Percentiles rank a stretch among this genome's conserved stretches.
phyloP scores from a whole-genome alignment of 345 rosid species.

The Brassica nigra region DNA sequence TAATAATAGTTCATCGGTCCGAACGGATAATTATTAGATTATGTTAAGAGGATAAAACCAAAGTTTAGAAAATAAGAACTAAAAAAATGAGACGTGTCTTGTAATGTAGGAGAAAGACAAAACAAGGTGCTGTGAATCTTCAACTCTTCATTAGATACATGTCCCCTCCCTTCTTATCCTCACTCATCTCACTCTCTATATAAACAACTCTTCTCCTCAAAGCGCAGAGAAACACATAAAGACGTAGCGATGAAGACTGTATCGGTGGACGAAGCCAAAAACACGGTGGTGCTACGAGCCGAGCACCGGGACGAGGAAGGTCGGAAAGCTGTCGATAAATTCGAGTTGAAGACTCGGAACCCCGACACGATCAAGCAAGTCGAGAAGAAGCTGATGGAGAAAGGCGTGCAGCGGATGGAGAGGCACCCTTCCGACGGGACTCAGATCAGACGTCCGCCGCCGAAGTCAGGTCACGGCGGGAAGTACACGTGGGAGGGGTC shows the following conservation, averaged over 20 bases:
- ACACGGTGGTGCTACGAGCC: slow-evolving; percentile 51
- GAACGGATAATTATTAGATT: not conserved
- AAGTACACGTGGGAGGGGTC: slow-evolving; percentile 97
- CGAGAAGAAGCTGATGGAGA: slow-evolving; percentile 65
- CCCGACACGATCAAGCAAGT: slow-evolving; percentile 61
- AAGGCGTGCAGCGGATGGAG: slow-evolving; percentile 75
- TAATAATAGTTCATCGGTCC: not conserved
- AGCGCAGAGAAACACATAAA: not conserved
- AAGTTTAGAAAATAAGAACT: not conserved
- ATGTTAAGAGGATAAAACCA: not conserved
- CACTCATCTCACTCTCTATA: slow-evolving; percentile 13
- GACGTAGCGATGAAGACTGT: slow-evolving; percentile 26
- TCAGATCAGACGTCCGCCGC: slow-evolving; percentile 55
- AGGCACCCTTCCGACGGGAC: slow-evolving; percentile 69
- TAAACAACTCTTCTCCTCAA: not conserved
- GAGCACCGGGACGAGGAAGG: slow-evolving; percentile 55
- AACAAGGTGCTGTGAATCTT: slow-evolving; percentile 12
- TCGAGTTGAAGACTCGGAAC: slow-evolving; percentile 49
- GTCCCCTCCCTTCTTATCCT: slow-evolving; percentile 12
- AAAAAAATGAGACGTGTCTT: slow-evolving; percentile 11
- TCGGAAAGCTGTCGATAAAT: slow-evolving; percentile 49
- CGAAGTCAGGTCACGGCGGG: slow-evolving; percentile 81
- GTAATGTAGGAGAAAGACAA: slow-evolving; percentile 21
- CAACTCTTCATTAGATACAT: slow-evolving; percentile 23
- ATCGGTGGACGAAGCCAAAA: slow-evolving; percentile 47